Conservation (phyloP, 805 yeast species). For the Cyberlindnera xylosilytica region DNA sequence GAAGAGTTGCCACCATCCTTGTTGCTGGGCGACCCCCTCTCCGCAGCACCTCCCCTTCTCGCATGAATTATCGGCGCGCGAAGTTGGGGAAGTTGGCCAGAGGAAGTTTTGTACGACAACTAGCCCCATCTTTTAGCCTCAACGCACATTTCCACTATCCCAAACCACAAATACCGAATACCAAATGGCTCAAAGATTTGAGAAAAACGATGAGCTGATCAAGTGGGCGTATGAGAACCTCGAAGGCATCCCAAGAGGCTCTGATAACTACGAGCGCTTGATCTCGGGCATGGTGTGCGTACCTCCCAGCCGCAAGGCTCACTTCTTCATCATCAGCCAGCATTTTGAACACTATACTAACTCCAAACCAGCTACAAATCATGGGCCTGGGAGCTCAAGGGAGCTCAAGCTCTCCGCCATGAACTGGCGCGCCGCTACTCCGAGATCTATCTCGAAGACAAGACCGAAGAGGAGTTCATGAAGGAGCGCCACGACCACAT, state of each 20-base stretch:
- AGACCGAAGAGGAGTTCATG: constrained; percentile 27
- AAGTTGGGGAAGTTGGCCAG: no score
- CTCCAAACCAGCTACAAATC: constrained; percentile 42
- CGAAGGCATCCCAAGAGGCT: constrained; percentile 19
- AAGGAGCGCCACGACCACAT: constrained; percentile 37
- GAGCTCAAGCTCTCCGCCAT: constrained; percentile 27
- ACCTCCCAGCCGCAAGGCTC: constrained; percentile 30
- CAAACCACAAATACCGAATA: no score
- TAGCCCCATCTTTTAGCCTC: no score
- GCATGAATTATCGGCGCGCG: no score
- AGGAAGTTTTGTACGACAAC: no score
- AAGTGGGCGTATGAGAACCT: constrained; percentile 23
- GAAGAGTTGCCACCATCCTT: no score
- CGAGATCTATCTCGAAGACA: constrained; percentile 26
- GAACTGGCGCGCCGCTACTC: constrained; percentile 28
- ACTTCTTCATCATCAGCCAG: no score
- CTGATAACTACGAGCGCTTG: constrained; percentile 51
- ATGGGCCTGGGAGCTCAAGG: constrained; percentile 27
- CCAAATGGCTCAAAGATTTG: constrained; percentile 27
- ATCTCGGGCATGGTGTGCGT: constrained; percentile 41
- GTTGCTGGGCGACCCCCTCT: no score
- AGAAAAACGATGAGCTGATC: constrained; percentile 24
- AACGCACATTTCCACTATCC: no score
- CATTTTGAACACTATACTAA: no score
- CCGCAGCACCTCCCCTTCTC: no score